Evolutionary conservation across 768 basidiomycete species (phyloP).

Genomic region (Leucocoprinus birnbaumii): DNA sequence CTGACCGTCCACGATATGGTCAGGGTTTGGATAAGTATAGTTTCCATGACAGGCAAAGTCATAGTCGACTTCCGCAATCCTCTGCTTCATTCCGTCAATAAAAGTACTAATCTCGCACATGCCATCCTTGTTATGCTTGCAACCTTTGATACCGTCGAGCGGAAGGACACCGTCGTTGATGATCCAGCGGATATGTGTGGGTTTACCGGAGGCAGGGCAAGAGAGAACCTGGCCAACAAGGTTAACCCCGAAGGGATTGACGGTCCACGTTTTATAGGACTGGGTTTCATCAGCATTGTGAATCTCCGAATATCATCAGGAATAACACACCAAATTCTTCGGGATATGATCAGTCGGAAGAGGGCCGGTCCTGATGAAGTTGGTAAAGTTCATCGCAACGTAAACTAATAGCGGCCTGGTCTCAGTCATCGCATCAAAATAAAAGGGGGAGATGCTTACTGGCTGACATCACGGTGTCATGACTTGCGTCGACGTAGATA

Average conservation of each 20-base stretch:
- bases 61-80: constrained; percentile 60
- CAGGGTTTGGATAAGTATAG: constrained; percentile 42
- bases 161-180: constrained; percentile 76
- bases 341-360: constrained; percentile 62
- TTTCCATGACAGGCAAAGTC: constrained; percentile 56
- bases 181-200: constrained; percentile 59
- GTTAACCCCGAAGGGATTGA: constrained; percentile 34
- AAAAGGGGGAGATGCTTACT: constrained; percentile 31
- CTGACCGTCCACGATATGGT: constrained; percentile 37
- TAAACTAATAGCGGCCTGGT: constrained; percentile 43
- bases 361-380: constrained; percentile 57
- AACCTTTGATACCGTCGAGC: constrained; percentile 61
- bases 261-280: constrained; percentile 27
- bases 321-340: constrained; percentile 45
- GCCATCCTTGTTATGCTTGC: constrained; percentile 52
- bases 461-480: constrained; percentile 69
- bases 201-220: constrained; percentile 24
- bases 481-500: constrained; percentile 71
- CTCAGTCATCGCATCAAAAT: neutral
- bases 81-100: constrained; percentile 52
- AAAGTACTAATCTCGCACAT: constrained; percentile 61
- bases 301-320: constrained; percentile 48
- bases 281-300: constrained; percentile 28
- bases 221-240: constrained; percentile 44
- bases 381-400: constrained; percentile 72